These are phyloP conservation scores for Phytopythium boreale DNA, from an alignment of 352 stramenopile species.

Conservation along the genomic window DNA sequence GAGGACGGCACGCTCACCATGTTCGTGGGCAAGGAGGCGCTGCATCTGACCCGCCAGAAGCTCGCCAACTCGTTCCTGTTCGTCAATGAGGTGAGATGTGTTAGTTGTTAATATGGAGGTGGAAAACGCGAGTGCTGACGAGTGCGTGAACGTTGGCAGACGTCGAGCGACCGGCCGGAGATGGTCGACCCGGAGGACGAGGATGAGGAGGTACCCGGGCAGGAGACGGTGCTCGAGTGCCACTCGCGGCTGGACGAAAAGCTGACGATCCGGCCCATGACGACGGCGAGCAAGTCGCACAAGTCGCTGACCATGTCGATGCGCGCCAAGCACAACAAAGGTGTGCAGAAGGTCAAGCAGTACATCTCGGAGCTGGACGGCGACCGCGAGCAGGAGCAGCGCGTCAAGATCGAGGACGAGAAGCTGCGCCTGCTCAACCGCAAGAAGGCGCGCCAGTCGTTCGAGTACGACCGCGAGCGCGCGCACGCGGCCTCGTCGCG, in stretches of 20 bases:
- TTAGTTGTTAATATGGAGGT: too few species aligned
- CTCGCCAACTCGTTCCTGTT: constrained; percentile 87
- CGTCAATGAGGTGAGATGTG: constrained; percentile 56
- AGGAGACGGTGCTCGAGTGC: constrained; percentile 82
- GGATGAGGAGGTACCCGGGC: constrained; percentile 39
- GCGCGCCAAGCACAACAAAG: constrained; percentile 88
- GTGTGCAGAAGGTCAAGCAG: constrained; percentile 80
- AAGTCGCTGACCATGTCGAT: constrained; percentile 89
- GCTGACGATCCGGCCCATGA: constrained; percentile 86
- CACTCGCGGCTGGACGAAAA: constrained; percentile 80
- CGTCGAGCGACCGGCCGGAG: constrained; percentile 59
- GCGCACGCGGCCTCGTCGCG: constrained; percentile 31
- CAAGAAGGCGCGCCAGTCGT: constrained; percentile 82
- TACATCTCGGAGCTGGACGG: constrained; percentile 86
- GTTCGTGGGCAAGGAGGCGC: constrained; percentile 81
- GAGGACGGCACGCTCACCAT: constrained; percentile 83
- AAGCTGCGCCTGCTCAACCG: constrained; percentile 80
- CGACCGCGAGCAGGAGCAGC: constrained; percentile 79
- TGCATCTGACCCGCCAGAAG: constrained; percentile 82
- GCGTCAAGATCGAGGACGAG: constrained; percentile 84
- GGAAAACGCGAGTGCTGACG: too few species aligned
- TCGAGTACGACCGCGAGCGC: constrained; percentile 75
- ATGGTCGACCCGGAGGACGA: constrained; percentile 63
- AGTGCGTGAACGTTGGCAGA: constrained; percentile 5
- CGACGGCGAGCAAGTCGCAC: constrained; percentile 79